Evolutionary conservation across 2,329 filamentous ascomycete genomes (phyloP).

Genomic region (Zasmidium angulare): DNA sequence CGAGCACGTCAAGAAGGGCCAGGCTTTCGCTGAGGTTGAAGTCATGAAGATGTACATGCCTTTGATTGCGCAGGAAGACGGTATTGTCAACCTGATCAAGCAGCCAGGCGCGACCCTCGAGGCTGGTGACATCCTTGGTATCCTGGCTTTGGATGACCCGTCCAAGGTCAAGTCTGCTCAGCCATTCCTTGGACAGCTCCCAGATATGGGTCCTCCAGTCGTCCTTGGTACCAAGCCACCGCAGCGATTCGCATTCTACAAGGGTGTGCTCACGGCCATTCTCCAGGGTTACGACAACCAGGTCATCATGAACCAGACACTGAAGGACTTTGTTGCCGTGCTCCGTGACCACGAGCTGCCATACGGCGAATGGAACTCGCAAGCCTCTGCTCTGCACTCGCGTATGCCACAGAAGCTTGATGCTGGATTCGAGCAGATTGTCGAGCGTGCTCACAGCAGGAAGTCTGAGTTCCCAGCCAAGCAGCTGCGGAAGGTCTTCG

Average conservation of each 20-base stretch:
- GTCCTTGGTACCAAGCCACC: constrained; percentile 88
- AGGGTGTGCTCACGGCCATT: constrained; percentile 80
- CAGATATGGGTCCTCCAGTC: constrained; percentile 80
- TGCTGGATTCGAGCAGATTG: constrained; percentile 73
- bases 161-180: constrained; percentile 95
- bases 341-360: constrained; percentile 86
- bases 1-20: constrained; percentile 85
- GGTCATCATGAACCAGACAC: constrained; percentile 83
- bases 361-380: constrained; percentile 93
- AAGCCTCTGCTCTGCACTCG: constrained; percentile 94
- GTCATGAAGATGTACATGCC: constrained; percentile 99
- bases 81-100: constrained; percentile 97
- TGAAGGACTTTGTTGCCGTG: constrained; percentile 87
- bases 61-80: constrained; percentile 88
- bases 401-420: constrained; percentile 96
- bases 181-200: constrained; percentile 87
- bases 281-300: constrained; percentile 95
- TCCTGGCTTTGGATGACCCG: constrained; percentile 90
- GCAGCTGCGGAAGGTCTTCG: constrained; percentile 76
- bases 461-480: constrained; percentile 90
- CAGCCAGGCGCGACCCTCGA: constrained; percentile 97
- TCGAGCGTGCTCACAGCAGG: constrained; percentile 77
- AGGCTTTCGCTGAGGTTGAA: constrained; percentile 94
- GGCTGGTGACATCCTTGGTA: constrained; percentile 97
- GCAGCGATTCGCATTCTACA: constrained; percentile 77